Conservation (phyloP, 331 rosid species). For the Spiraea crenata region DNA sequence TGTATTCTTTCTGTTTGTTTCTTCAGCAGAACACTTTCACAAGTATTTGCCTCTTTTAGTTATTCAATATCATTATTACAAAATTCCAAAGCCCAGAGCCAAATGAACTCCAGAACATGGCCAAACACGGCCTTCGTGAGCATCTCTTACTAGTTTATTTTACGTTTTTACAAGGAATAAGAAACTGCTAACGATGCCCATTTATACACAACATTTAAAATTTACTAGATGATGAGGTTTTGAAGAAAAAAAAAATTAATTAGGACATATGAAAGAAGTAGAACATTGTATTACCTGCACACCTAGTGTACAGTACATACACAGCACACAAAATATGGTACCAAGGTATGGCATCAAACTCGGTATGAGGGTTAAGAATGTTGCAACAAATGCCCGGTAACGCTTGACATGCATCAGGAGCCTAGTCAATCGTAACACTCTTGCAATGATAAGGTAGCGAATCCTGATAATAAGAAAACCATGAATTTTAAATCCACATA, state of each 20-base stretch:
- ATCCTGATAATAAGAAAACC: constrained; percentile 55
- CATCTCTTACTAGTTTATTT: too few relatives aligned
- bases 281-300: constrained; percentile 63
- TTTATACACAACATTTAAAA: too few relatives aligned
- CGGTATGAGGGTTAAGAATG: constrained; percentile 88
- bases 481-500: constrained; percentile 9
- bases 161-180: too few relatives aligned
- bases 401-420: constrained; percentile 79
- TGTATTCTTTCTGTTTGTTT: too few relatives aligned
- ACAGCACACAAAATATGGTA: constrained; percentile 75
- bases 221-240: too few relatives aligned
- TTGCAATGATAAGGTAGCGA: constrained; percentile 94
- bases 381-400: constrained; percentile 86
- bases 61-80: too few relatives aligned
- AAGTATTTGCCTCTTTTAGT: too few relatives aligned
- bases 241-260: background rate
- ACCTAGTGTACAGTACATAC: constrained; percentile 86
- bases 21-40: too few relatives aligned
- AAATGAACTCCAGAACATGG: too few relatives aligned
- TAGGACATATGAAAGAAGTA: constrained; percentile 16
- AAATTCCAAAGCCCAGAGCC: too few relatives aligned
- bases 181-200: too few relatives aligned
- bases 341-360: constrained; percentile 99
- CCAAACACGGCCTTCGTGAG: too few relatives aligned
- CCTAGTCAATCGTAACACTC: constrained; percentile 88